Evolutionary conservation across 1,284 basidiomycete species (phyloP).

Genomic region (Ustilago crameri): DNA sequence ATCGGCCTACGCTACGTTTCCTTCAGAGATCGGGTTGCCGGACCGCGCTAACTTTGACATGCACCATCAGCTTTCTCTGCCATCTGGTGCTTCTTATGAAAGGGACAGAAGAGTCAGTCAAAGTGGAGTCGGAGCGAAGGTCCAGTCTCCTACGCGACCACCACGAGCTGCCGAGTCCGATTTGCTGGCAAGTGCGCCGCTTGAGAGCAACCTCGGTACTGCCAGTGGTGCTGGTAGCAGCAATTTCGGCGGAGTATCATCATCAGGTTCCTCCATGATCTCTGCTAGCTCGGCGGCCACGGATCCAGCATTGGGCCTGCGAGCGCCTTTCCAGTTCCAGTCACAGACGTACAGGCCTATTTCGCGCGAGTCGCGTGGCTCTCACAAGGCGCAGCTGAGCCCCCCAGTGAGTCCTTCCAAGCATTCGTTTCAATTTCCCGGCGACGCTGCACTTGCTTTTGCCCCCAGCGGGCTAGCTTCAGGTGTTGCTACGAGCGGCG

Average conservation of each 20-base stretch:
- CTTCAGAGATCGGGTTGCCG: slow-evolving; percentile 11
- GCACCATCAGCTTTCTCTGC: not conserved
- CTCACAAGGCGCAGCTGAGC: slow-evolving; percentile 5
- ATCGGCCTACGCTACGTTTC: slow-evolving; percentile 13
- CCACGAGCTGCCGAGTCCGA: slow-evolving; percentile 9
- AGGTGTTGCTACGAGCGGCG: no score
- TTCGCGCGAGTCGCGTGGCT: slow-evolving; percentile 20
- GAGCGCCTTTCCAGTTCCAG: slow-evolving; percentile 31
- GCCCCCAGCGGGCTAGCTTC: no score
- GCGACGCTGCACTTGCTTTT: not conserved
- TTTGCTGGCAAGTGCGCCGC: slow-evolving; percentile 1
- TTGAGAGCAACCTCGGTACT: slow-evolving; percentile 3
- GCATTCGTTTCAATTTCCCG: not conserved
- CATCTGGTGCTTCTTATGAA: not conserved
- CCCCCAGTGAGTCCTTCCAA: slow-evolving; percentile 11
- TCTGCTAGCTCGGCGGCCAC: slow-evolving; percentile 17
- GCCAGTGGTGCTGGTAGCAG: slow-evolving; percentile 3
- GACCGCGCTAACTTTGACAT: slow-evolving; percentile 17
- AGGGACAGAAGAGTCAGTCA: not conserved
- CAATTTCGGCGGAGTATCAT: slow-evolving; percentile 10
- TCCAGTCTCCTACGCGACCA: slow-evolving; percentile 8
- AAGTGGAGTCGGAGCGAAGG: not conserved
- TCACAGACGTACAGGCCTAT: slow-evolving; percentile 27
- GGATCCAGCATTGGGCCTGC: slow-evolving; percentile 8
- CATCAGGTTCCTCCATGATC: slow-evolving; percentile 26